Conservation (phyloP, 768 basidiomycete species). For the Lyophyllum shimeji region DNA sequence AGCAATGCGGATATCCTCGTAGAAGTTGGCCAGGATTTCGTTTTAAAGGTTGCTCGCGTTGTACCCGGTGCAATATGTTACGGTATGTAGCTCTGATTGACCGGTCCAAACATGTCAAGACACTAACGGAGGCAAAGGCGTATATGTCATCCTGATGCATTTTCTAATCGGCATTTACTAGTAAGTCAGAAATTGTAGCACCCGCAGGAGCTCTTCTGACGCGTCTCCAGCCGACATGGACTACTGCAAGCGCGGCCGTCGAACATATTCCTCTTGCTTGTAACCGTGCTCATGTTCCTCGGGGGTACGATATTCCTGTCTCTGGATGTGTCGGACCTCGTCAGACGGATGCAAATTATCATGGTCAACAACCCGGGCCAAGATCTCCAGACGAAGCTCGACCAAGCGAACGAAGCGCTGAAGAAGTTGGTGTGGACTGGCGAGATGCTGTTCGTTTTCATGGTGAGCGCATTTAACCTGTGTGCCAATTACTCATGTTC, state of each 20-base stretch:
- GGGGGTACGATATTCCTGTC: constrained; percentile 26
- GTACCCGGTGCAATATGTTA: constrained; percentile 18
- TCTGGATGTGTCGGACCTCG: constrained; percentile 27
- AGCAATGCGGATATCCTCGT: constrained; percentile 14
- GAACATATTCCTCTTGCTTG: constrained; percentile 18
- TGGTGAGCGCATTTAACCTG: constrained; percentile 15
- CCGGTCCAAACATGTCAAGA: background rate
- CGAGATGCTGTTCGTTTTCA: constrained; percentile 30
- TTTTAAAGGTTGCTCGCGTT: constrained; percentile 19
- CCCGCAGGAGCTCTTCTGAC: background rate
- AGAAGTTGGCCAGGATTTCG: constrained; percentile 17
- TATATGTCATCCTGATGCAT: constrained; percentile 19
- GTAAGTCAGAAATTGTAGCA: constrained; percentile 1
- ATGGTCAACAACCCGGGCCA: constrained; percentile 21
- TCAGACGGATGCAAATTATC: constrained; percentile 25
- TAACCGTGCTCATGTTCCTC: constrained; percentile 27
- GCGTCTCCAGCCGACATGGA: constrained; percentile 15
- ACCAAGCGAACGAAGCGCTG: constrained; percentile 20
- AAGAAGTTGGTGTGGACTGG: constrained; percentile 27
- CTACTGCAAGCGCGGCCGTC: constrained; percentile 12
- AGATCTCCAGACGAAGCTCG: constrained; percentile 17
- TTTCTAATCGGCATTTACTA: constrained; percentile 14
- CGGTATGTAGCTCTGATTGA: constrained; percentile 8
- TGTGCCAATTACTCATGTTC: background rate
- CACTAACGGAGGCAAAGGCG: constrained; percentile 7